Evolutionary conservation across 345 rosid species (phyloP).

Genomic region (Eucalyptus regnans): DNA sequence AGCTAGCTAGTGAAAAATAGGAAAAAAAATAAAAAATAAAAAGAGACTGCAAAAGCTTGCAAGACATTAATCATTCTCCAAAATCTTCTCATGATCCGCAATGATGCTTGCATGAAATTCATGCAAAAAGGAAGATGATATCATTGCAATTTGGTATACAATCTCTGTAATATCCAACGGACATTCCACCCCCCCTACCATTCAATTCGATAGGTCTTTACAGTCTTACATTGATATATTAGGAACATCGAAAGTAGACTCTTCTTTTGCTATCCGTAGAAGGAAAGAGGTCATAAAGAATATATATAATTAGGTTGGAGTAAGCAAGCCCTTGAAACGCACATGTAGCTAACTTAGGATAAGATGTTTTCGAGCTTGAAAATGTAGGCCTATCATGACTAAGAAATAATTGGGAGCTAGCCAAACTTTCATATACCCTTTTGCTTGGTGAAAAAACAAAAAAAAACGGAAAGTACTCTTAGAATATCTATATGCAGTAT

Average conservation of each 20-base stretch:
- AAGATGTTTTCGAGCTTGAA: not conserved
- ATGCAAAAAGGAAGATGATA: not conserved
- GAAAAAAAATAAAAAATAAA: not conserved
- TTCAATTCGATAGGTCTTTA: not conserved
- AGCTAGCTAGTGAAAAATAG: not conserved
- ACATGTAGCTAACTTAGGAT: not conserved
- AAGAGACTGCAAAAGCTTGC: not conserved
- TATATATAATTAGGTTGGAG: not conserved
- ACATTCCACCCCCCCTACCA: not conserved
- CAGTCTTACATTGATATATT: not conserved
- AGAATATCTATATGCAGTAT: not conserved
- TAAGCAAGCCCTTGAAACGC: not conserved
- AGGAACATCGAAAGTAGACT: not conserved
- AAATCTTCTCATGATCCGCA: slow-evolving; percentile 18
- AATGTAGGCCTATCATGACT: slow-evolving; percentile 18
- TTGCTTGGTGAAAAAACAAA: not conserved
- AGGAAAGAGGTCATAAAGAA: not conserved
- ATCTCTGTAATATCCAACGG: not conserved
- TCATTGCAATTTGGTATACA: not conserved
- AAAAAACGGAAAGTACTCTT: not conserved
- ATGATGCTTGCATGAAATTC: slow-evolving; percentile 33
- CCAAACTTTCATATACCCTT: not conserved
- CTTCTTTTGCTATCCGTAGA: not conserved
- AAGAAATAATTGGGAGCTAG: not conserved
- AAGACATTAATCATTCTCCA: not conserved